Base-by-base conservation (phyloP, 768 basidiomycete genomes). In the Pulveroboletus sp. region DNA sequence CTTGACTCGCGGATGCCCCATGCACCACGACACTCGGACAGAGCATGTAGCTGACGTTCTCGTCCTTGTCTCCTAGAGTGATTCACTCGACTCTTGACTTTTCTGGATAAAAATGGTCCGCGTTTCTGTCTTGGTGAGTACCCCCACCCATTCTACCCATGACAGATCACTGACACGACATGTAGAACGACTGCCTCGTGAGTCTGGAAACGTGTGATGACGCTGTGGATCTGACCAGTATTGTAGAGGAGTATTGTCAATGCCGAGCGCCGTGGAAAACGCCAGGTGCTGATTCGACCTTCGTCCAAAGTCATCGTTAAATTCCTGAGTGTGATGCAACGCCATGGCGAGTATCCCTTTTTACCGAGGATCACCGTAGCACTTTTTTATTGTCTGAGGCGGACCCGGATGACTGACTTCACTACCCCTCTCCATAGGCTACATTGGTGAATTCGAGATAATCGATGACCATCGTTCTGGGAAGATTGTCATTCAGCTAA, bases 221-320 rank as follows among this genome's bases (percentile, higher is more conserved):
- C 4, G 43, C 28, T 11, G 17, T 41, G 38, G 26, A 24, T 38
- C 55, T 50, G 52, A 44, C 51, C 31, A 40, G 28, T 14, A 24
- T 55, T 33, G 1, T 69, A 87, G 83, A 97, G 95, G 84, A 95
- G 90, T 83, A 96, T 97, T 60, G 92, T 96, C 84, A 99, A 99
- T 61, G 96, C 96, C 67, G 96, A 98, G 79, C 92, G 93, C 69
- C 90, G 93, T 67, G 96, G 96, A 66, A 99, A 99, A 80, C 92
- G 96, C 65, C 96, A 99, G 76, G 96, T 99, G 55, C 86, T 99
- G 63, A 83, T 99, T 72, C 85, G 95, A 44, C 96, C 96, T 49
- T 92, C 89, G 5, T 95, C 93, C 58, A 99, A 99, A 76, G 96
- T 99, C 70, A 83, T 97, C 57, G 86, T 99, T 60, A 96, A 96